These are phyloP conservation scores for Tremellales sp. DNA, from an alignment of 1,284 basidiomycete species.

Conservation along the genomic window DNA sequence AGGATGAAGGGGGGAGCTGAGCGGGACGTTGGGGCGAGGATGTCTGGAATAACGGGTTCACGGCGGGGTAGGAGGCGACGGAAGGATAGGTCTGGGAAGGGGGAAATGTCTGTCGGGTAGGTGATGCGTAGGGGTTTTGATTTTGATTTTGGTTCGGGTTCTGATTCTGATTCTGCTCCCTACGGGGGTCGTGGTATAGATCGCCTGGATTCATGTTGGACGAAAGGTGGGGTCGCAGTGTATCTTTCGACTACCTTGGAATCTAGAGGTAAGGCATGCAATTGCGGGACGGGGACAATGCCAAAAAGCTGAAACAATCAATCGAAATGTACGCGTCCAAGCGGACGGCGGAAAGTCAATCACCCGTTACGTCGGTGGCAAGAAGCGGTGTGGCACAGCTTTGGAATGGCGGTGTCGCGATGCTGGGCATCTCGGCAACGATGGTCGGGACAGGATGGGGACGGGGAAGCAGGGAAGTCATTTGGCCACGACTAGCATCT, in stretches of 20 bases:
- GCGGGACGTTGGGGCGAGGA: slow-evolving; percentile 1
- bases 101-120: slow-evolving; percentile 9
- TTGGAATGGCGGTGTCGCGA: no score
- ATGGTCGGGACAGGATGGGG: no score
- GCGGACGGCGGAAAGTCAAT: no score
- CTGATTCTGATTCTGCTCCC: slow-evolving; percentile 6
- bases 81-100: slow-evolving; percentile 1
- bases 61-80: slow-evolving; percentile 16
- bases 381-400: no score
- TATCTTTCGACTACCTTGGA: not conserved
- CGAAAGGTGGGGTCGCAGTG: no score
- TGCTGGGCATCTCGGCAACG: no score
- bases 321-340: no score
- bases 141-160: slow-evolving; percentile 3
- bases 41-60: slow-evolving; percentile 11
- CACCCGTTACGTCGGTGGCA: no score
- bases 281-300: not conserved
- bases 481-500: no score
- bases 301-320: no score
- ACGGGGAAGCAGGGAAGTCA: no score
- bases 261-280: not conserved
- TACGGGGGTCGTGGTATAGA: slow-evolving; percentile 18
- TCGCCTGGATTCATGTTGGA: slow-evolving; percentile 33
- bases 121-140: slow-evolving; percentile 14
- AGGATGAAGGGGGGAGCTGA: slow-evolving; percentile 18